Evolutionary conservation across 2,329 filamentous ascomycete species (phyloP), one percentile per base, ranked within the genome.

Genomic region (Erysiphe neolycopersici): DNA sequence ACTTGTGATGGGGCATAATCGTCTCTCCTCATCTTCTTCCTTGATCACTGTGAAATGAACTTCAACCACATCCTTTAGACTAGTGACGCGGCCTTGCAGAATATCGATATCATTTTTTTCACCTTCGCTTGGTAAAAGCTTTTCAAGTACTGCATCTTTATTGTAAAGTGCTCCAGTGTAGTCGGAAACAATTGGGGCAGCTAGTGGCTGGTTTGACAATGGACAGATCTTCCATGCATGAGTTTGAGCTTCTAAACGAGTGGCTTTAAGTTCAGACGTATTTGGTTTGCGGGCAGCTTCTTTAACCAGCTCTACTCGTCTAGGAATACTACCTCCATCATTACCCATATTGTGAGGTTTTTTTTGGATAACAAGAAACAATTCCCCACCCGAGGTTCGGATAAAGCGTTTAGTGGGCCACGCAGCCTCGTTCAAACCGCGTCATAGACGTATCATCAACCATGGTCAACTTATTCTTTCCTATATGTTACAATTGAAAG

Each of bases 301-400:
- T 62, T 92, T 92, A 59, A 98, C 89, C 39, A 98, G 80, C 61
- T 98, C 91, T 56, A 84, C 79, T 30, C 91, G 81, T 49, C 79
- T 95, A 5, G 89, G 89, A 52, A 98, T 98, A 52, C 82, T 87
- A 58, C 89, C 89, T 52, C 89, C 89, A 59, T 98, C 89, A 63
- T 98, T 98, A 58, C 89, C 89, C 89, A 98, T 94, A 53, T n/a
- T 39, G n/a, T n/a, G 16, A n/a, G 32, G 32, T n/a, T 33, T n/a
- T 33, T n/a, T 33, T 33, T 9, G 4, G 11, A 5, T 33, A 9
- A 33, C 22, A 26, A n/a, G n/a, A n/a, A n/a, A 26, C 5, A 8
- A 4, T 26, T 26, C 22, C 22, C 22, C 22, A 26, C 22, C 4
- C 6, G 5, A 26, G 8, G 22, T 26, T 26, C 22, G 22, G 5